Evolutionary conservation across 805 yeast species (phyloP).

Genomic region (Torulaspora quercuum): DNA sequence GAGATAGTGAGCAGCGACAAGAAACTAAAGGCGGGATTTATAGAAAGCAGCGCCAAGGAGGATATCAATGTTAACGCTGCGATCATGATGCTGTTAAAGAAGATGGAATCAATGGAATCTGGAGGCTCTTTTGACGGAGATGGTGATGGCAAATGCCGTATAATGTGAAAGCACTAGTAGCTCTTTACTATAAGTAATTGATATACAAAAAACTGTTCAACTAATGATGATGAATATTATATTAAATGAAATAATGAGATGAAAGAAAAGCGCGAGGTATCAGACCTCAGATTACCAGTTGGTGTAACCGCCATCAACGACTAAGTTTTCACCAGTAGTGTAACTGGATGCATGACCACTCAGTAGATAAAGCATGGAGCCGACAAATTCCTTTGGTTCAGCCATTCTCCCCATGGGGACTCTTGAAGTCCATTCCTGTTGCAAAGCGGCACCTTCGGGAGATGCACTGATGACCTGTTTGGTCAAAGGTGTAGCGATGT

Average conservation of each 20-base stretch:
- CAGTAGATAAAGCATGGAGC: constrained; percentile 70
- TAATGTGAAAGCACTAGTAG: constrained; percentile 19
- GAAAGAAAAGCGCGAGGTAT: not conserved
- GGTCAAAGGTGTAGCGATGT: constrained; percentile 75
- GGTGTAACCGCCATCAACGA: constrained; percentile 84
- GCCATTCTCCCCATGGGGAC: constrained; percentile 82
- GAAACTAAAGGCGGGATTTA: constrained; percentile 23
- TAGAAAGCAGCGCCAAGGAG: constrained; percentile 30
- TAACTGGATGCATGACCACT: constrained; percentile 67
- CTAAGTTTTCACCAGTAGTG: constrained; percentile 80
- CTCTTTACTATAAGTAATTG: constrained; percentile 1
- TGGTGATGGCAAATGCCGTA: constrained; percentile 16
- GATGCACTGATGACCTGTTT: constrained; percentile 61
- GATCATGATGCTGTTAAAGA: constrained; percentile 20
- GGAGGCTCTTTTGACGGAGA: constrained; percentile 12
- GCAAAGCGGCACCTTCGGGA: constrained; percentile 46
- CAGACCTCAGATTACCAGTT: constrained; percentile 51
- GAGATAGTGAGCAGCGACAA: constrained; percentile 13
- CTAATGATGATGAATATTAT: not conserved
- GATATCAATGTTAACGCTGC: constrained; percentile 28
- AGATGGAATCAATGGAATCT: constrained; percentile 21
- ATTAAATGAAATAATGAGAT: not conserved
- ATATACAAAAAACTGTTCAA: too few species aligned
- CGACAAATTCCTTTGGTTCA: constrained; percentile 78
- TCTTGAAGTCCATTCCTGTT: constrained; percentile 66